Conservation (phyloP, 2,329 filamentous ascomycete species). For the Apiospora phragmitis region DNA sequence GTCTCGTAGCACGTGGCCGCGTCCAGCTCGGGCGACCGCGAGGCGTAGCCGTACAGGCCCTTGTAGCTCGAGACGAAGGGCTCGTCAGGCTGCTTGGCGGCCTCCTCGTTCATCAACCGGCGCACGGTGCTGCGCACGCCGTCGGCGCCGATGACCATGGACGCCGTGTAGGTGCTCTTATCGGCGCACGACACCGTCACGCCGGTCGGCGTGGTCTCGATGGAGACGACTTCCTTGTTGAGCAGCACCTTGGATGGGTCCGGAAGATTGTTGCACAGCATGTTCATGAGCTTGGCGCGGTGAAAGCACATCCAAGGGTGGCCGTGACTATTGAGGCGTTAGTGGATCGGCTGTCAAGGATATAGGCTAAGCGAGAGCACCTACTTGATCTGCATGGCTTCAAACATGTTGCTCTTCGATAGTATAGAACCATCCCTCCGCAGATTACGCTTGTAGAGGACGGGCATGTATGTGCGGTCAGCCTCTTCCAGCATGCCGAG, state of each 20-base stretch:
- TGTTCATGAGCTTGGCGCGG: conserved; percentile 24
- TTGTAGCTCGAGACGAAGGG: conserved; percentile 26
- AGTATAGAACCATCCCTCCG: conserved; percentile 13
- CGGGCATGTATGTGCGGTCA: conserved; percentile 15
- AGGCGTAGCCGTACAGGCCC: conserved; percentile 22
- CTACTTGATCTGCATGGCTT: conserved; percentile 17
- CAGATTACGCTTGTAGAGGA: conserved; percentile 14
- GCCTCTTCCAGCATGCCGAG: conserved; percentile 21
- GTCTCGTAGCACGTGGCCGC: conserved; percentile 17
- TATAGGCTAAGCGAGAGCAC: conserved; percentile 12
- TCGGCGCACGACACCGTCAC: conserved; percentile 29
- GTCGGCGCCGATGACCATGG: conserved; percentile 43
- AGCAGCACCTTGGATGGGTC: conserved; percentile 15
- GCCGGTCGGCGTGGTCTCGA: conserved; percentile 12
- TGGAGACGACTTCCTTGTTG: conserved; percentile 15
- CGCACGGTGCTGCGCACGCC: conserved; percentile 40
- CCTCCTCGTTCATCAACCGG: conserved; percentile 29
- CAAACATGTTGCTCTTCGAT: conserved; percentile 18
- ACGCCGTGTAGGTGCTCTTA: conserved; percentile 34
- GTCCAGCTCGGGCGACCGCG: conserved; percentile 11
- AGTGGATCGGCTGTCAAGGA: background rate
- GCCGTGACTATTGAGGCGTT: conserved; percentile 23
- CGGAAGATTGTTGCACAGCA: conserved; percentile 22
- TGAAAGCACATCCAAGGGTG: conserved; percentile 22
- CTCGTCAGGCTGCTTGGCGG: conserved; percentile 16